Evolutionary conservation across 2,329 filamentous ascomycete species (phyloP).

Genomic region (Elsinoe arachidis): DNA sequence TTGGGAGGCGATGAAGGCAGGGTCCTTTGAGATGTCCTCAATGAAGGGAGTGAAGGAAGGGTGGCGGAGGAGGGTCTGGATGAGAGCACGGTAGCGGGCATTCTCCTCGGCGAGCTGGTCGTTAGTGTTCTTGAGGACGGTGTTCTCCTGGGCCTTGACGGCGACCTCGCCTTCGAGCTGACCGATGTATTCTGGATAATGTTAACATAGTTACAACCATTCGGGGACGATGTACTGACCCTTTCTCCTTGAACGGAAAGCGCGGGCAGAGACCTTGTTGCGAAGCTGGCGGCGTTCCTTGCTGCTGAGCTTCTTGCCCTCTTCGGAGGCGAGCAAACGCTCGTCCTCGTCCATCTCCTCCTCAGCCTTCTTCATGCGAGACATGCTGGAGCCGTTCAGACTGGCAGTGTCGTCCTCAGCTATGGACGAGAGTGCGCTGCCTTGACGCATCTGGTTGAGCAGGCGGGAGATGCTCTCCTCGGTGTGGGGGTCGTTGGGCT

Average conservation of each 20-base stretch:
- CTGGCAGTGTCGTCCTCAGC: constrained; percentile 37
- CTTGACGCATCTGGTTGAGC: constrained; percentile 81
- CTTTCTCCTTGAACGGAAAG: constrained; percentile 96
- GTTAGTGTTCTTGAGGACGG: constrained; percentile 73
- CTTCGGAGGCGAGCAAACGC: constrained; percentile 84
- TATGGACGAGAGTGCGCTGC: constrained; percentile 49
- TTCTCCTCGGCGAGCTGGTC: constrained; percentile 62
- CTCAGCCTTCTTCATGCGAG: constrained; percentile 82
- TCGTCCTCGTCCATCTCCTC: constrained; percentile 99
- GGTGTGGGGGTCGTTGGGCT: constrained; percentile 34
- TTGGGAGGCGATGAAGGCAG: constrained; percentile 24
- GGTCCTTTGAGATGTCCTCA: constrained; percentile 34
- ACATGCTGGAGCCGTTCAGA: constrained; percentile 31
- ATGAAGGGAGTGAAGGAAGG: constrained; percentile 41
- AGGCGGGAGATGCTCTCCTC: constrained; percentile 93
- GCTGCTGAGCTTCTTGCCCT: constrained; percentile 97
- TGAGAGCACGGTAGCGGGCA: constrained; percentile 52
- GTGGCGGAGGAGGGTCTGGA: constrained; percentile 58
- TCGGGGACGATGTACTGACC: constrained; percentile 52
- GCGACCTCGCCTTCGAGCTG: constrained; percentile 89
- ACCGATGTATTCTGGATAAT: constrained; percentile 74
- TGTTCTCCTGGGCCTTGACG: constrained; percentile 72
- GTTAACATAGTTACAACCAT: constrained; percentile 40
- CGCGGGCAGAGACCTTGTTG: constrained; percentile 96
- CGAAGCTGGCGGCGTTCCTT: constrained; percentile 95